phyloP scores from a whole-genome alignment of 1,284 basidiomycete species.

The Fomitopsis pinicola region DNA sequence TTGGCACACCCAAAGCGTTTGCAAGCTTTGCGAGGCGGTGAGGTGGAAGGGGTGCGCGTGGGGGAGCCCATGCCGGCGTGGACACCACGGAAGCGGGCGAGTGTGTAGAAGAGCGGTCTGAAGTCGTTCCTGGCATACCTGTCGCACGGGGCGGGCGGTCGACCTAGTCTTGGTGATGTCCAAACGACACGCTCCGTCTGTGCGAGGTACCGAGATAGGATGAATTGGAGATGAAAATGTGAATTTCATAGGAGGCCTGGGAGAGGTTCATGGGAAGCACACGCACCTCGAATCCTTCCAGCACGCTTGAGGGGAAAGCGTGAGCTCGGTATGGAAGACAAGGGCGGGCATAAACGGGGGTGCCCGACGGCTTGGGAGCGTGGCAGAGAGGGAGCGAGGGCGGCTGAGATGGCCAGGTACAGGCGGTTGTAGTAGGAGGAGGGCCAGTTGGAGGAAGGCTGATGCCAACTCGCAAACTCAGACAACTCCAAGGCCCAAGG shows the following conservation, averaged over 20 bases:
- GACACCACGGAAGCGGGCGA: constrained; percentile 21
- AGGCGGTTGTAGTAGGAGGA: background rate
- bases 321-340: background rate
- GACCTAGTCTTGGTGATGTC: background rate
- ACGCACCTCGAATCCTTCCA: background rate
- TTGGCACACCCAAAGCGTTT: constrained; percentile 76
- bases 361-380: background rate
- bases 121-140: constrained; percentile 23
- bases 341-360: background rate
- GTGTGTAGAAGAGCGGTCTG: constrained; percentile 18
- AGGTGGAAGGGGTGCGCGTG: constrained; percentile 67
- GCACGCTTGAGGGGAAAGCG: background rate
- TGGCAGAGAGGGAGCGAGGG: background rate
- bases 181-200: background rate
- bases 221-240: background rate
- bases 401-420: background rate
- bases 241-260: background rate
- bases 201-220: background rate
- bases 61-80: constrained; percentile 47
- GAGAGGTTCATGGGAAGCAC: background rate
- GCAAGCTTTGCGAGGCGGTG: constrained; percentile 74
- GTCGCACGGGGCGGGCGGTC: constrained; percentile 13
- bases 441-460: background rate
- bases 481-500: background rate
- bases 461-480: background rate